These are phyloP conservation scores for Aspergillus pseudonomiae DNA, from an alignment of 2,329 filamentous ascomycete genomes.

Conservation along the genomic window DNA sequence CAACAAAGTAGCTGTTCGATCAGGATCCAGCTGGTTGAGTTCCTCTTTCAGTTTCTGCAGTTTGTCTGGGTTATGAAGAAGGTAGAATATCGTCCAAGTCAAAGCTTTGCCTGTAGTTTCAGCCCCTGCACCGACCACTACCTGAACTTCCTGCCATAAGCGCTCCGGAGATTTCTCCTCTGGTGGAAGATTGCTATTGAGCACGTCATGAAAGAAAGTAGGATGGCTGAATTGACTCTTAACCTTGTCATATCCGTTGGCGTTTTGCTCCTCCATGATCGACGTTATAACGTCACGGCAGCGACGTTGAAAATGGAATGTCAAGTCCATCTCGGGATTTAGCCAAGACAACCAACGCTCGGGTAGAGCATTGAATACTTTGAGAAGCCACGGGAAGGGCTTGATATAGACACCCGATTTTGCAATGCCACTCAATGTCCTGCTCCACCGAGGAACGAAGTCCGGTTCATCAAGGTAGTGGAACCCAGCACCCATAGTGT, in stretches of 20 bases:
- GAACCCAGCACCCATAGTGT: conserved; percentile 30
- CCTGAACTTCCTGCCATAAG: conserved; percentile 34
- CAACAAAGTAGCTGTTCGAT: conserved; percentile 18
- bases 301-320: conserved; percentile 18
- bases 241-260: conserved; percentile 3
- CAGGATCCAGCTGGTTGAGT: conserved; percentile 17
- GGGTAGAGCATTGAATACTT: conserved; percentile 9
- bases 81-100: conserved; percentile 15
- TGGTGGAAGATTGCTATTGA: conserved; percentile 28
- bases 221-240: conserved; percentile 14
- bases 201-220: conserved; percentile 37
- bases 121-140: conserved; percentile 34
- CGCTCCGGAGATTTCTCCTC: conserved; percentile 38
- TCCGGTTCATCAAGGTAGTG: conserved; percentile 30
- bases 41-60: conserved; percentile 24
- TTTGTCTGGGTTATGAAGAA: conserved; percentile 18
- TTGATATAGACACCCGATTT: conserved; percentile 20
- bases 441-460: conserved; percentile 30
- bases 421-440: conserved; percentile 21
- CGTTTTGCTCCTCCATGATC: conserved; percentile 23
- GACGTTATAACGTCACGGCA: conserved; percentile 13
- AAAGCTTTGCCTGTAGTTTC: conserved; percentile 17
- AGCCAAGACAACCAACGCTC: conserved; percentile 6
- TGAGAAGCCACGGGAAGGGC: conserved; percentile 15
- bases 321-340: conserved; percentile 15